Evolutionary conservation across 192 early-diverging fungal species (phyloP).

Genomic region (Rhizophagus sp.): DNA sequence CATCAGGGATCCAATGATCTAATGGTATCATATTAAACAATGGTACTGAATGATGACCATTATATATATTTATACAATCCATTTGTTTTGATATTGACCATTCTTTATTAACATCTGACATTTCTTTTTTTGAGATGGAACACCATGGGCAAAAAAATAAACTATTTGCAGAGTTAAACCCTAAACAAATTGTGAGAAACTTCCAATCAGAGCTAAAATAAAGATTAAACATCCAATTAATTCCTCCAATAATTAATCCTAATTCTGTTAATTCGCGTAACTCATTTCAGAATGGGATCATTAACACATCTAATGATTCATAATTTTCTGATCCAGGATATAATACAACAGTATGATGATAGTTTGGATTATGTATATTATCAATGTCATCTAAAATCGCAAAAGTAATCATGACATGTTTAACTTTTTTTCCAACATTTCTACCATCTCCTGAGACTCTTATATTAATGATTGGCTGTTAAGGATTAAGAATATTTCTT

Average conservation of each 20-base stretch:
- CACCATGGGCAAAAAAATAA: too few species aligned
- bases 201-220: too few species aligned
- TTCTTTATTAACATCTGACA: too few species aligned
- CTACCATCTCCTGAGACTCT: not conserved
- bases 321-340: not conserved
- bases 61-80: not conserved
- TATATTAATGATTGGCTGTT: not conserved
- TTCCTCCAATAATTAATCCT: not conserved
- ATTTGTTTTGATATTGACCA: not conserved
- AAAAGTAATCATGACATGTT: constrained; percentile 6
- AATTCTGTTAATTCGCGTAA: not conserved
- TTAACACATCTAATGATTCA: not conserved
- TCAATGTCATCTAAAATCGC: not conserved
- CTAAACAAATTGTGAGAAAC: too few species aligned
- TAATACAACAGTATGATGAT: not conserved
- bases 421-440: constrained; percentile 9
- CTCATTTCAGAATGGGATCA: not conserved
- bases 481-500: not conserved
- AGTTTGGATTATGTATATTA: not conserved
- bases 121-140: too few species aligned
- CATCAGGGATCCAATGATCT: not conserved
- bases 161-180: too few species aligned
- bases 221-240: not conserved
- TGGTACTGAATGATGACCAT: not conserved
- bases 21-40: not conserved